A percentile compares a stretch with the other conserved stretches of the same genome.
Conservation (phyloP, 768 basidiomycete genomes). For the Phylloporus sp. region DNA sequence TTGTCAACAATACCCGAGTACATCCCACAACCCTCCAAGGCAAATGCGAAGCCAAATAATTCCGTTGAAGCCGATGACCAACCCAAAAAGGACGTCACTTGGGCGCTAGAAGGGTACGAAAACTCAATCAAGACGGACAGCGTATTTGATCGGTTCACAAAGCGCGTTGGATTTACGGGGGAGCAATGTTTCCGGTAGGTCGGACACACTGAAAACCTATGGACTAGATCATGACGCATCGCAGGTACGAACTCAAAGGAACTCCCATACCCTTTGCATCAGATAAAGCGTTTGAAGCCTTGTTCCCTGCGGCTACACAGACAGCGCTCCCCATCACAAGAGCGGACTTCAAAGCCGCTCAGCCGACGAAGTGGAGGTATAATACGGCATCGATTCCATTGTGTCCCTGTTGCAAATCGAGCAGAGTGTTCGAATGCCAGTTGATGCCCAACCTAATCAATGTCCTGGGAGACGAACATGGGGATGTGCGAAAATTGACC, state of each 20-base stretch:
- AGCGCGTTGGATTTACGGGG: slow-evolving; percentile 63
- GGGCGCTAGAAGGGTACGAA: slow-evolving; percentile 77
- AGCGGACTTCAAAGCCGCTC: slow-evolving; percentile 53
- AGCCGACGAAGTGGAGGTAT: slow-evolving; percentile 48
- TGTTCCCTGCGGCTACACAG: slow-evolving; percentile 63
- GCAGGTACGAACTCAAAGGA: slow-evolving; percentile 85
- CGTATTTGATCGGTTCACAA: slow-evolving; percentile 81
- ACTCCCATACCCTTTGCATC: slow-evolving; percentile 83
- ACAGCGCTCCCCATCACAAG: slow-evolving; percentile 54
- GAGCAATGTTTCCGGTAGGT: slow-evolving; percentile 83
- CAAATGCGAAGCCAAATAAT: slow-evolving; percentile 40
- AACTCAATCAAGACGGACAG: slow-evolving; percentile 76
- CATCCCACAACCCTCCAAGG: slow-evolving; percentile 53
- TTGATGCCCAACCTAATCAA: slow-evolving; percentile 94
- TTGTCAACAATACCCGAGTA: slow-evolving; percentile 75
- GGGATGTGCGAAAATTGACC: slow-evolving; percentile 37
- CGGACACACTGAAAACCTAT: neutral
- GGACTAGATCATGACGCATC: neutral
- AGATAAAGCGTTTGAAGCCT: slow-evolving; percentile 62
- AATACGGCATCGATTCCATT: slow-evolving; percentile 48
- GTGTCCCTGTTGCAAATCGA: slow-evolving; percentile 65
- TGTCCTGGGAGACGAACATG: slow-evolving; percentile 43
- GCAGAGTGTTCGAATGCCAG: slow-evolving; percentile 86
- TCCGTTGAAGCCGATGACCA: slow-evolving; percentile 40
- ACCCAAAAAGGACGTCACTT: slow-evolving; percentile 46